phyloP scores from a whole-genome alignment of 306 rosid species.

The Nissolia schottii region DNA sequence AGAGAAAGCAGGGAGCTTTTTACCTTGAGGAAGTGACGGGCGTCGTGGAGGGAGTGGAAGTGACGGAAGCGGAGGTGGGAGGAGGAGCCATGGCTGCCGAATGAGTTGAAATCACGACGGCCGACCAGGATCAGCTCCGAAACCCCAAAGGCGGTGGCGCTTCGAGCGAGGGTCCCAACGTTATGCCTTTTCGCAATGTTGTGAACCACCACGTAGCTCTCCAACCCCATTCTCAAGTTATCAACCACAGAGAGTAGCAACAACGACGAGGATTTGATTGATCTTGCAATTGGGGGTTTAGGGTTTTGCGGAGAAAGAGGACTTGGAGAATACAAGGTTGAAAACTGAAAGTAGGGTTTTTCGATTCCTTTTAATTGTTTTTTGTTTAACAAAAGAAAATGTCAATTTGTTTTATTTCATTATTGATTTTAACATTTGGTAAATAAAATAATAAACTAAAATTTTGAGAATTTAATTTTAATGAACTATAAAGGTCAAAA shows the following conservation, averaged over 20 bases:
- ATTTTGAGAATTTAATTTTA: neutral
- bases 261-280: neutral
- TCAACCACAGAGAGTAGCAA: neutral
- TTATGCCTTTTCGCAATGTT: constrained; percentile 90
- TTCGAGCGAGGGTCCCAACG: constrained; percentile 85
- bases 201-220: constrained; percentile 83
- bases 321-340: neutral
- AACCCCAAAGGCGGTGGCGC: constrained; percentile 91
- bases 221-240: constrained; percentile 37
- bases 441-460: neutral
- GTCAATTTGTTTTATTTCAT: neutral
- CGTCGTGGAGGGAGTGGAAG: constrained; percentile 77
- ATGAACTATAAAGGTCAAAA: no score
- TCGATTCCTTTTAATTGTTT: neutral
- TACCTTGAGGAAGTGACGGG: constrained; percentile 59
- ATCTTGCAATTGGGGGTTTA: neutral
- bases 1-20: neutral
- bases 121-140: constrained; percentile 80
- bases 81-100: constrained; percentile 88
- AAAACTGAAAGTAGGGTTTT: neutral
- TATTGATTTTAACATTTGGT: neutral
- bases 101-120: constrained; percentile 83
- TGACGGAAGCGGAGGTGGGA: constrained; percentile 85
- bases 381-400: neutral
- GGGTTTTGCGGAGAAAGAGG: neutral